These are phyloP conservation scores for Xylariaceae sp. DNA, from an alignment of 2,329 filamentous ascomycete genomes.

Conservation along the genomic window DNA sequence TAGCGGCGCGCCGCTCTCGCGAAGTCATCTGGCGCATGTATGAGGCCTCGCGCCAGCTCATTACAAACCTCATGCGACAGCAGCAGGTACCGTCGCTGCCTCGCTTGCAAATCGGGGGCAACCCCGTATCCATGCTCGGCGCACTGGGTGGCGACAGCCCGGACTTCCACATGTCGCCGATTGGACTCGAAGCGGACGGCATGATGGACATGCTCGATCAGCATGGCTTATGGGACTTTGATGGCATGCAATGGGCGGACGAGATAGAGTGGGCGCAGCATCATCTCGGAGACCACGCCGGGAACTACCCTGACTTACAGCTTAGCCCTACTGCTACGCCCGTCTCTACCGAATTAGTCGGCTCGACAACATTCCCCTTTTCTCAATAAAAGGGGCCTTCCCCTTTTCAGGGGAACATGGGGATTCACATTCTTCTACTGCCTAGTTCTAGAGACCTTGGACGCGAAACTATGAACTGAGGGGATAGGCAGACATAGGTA, in stretches of 20 bases:
- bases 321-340: constrained; percentile 27
- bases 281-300: constrained; percentile 27
- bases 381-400: constrained; percentile 33
- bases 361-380: constrained; percentile 35
- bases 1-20: constrained; percentile 55
- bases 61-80: constrained; percentile 29
- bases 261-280: constrained; percentile 35
- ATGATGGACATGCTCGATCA: constrained; percentile 51
- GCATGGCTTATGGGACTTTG: constrained; percentile 50
- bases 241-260: constrained; percentile 50
- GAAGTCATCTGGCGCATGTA: constrained; percentile 61
- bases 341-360: constrained; percentile 34
- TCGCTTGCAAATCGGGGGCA: constrained; percentile 27
- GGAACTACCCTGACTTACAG: constrained; percentile 25
- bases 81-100: constrained; percentile 21
- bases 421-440: not conserved
- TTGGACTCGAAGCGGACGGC: constrained; percentile 46
- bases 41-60: constrained; percentile 46
- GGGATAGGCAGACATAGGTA: not conserved
- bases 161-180: constrained; percentile 46
- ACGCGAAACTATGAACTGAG: not conserved
- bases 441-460: not conserved
- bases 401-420: not conserved
- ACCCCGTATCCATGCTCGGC: constrained; percentile 23
- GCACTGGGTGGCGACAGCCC: constrained; percentile 33